Evolutionary conservation across 768 basidiomycete genomes (phyloP), one percentile per base, ranked within the genome.

Genomic region (Coprinopsis cinerea): DNA sequence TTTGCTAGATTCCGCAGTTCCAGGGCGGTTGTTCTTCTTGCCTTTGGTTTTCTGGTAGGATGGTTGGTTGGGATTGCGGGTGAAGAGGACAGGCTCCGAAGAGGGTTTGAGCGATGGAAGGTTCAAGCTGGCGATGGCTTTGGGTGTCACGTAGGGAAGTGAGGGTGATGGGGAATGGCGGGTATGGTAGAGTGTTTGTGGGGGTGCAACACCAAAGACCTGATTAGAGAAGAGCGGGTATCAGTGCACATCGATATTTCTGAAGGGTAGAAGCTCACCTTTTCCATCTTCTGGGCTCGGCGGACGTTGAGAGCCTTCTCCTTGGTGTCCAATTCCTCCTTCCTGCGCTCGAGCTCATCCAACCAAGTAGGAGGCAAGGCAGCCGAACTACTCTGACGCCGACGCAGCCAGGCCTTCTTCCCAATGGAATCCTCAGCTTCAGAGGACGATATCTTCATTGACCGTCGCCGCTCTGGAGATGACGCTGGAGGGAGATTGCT

Each of bases 251-350:
- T 23, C 6, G 4, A 25, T 43, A 4, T 7, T 23, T 24, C 13
- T 9, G 23, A 39, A 6, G 41, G 17, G 49, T 18, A 18, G 23
- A 37, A 18, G 61, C 74, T 25, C 48, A 86, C 89, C 80, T 86
- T 85, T 66, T 91, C 88, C 88, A 92, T 91, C 67, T 92, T 92
- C 60, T 83, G 74, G 32, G 88, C 88, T 44, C 90, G 69, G 43
- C 82, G 75, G 40, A 92, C 88, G 58, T 86, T 87, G 59, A 85
- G 77, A 13, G 85, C 83, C 68, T 88, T 89, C 61, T 91, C 88
- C 55, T 68, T 73, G 24, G 79, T 80, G 57, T 81, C 75, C 42
- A 92, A 72, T 51, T 87, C 83, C 61, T 81, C 84, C 64, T 78
- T 85, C 36, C 82, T 63, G 26, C 85, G 72, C 53, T 88, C 85